Evolutionary conservation across 371 early-diverging fungal species (phyloP), one percentile per base, ranked within the genome.

Genomic region (Haplosporangium sp.): DNA sequence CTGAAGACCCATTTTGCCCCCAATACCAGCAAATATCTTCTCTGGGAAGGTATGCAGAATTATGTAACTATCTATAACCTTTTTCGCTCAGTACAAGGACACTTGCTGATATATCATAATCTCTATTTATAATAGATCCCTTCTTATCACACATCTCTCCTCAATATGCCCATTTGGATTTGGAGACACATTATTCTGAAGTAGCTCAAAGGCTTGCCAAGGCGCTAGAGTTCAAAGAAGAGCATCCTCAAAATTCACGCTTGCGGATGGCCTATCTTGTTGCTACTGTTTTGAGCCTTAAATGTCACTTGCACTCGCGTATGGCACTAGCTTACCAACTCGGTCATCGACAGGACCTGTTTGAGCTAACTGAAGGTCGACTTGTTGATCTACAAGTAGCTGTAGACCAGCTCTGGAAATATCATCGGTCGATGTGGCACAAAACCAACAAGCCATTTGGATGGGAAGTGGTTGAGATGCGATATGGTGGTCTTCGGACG

Each of bases 361-460:
- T 71, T 27, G 74, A 72, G 35, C 67, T 81, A 56, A 72, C 71
- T 2, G 87, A 84, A 61, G 82, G 83, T 4, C 82, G 92, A 15
- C 58, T 94, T 37, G 85, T 76, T 15, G 82, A 84, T 3, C 81
- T 95, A 10, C 84, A 89, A 19, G 85, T 88, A 42, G 92, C 91
- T 13, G 88, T 92, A 17, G 90, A 92, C 59, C 85, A 79, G 44
- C 87, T 96, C 39, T 94, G 95, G 94, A 87, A 87, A 55, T 93
- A 88, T 70, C 96, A 96, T 76, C 91, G 96, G 4, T 82, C 85
- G 7, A 68, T 93, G 69, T 96, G 96, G 96, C 87, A 90, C 75
- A 84, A 86, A 62, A 91, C 89, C 63, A 92, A 92, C 82, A 93
- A 93, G 67, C 94, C 96, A 1, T 94, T 94, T 87, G 96, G 96